Evolutionary conservation across 176 grass and related monocot genomes (phyloP).

Genomic region (Zizania latifolia): DNA sequence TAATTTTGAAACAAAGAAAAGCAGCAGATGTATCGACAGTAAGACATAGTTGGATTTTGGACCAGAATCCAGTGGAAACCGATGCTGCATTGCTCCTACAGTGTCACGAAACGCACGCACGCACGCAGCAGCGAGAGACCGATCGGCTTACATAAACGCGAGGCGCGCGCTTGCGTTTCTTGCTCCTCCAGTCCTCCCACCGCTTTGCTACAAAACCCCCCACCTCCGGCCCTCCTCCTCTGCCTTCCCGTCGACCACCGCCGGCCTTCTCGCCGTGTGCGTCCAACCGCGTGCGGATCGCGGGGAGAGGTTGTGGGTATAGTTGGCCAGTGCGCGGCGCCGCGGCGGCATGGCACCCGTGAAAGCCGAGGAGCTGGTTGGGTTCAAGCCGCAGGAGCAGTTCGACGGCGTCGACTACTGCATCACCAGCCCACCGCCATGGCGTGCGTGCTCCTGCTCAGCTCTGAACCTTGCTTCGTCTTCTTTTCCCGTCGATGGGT

Average conservation of each 20-base stretch:
- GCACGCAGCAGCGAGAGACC: neutral
- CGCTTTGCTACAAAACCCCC: neutral
- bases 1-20: too few species aligned
- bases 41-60: too few species aligned
- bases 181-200: constrained; percentile 4
- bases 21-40: too few species aligned
- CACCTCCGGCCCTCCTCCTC: neutral
- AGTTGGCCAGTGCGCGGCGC: too few species aligned
- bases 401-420: constrained; percentile 73
- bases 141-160: constrained; percentile 32
- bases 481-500: too few species aligned
- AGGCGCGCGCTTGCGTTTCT: neutral
- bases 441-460: constrained; percentile 33
- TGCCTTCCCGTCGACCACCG: too few species aligned
- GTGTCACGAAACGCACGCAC: constrained; percentile 8
- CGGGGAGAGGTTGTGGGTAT: too few species aligned
- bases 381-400: constrained; percentile 57
- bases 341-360: constrained; percentile 24
- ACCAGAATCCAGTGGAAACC: neutral
- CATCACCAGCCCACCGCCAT: constrained; percentile 90
- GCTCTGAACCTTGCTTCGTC: neutral
- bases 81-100: too few species aligned
- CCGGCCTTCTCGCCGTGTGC: too few species aligned
- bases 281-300: too few species aligned
- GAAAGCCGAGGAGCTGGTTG: constrained; percentile 62